Evolutionary conservation across 345 rosid genomes (phyloP), one percentile per base, ranked within the genome.

Genomic region (Brassica carinata): DNA sequence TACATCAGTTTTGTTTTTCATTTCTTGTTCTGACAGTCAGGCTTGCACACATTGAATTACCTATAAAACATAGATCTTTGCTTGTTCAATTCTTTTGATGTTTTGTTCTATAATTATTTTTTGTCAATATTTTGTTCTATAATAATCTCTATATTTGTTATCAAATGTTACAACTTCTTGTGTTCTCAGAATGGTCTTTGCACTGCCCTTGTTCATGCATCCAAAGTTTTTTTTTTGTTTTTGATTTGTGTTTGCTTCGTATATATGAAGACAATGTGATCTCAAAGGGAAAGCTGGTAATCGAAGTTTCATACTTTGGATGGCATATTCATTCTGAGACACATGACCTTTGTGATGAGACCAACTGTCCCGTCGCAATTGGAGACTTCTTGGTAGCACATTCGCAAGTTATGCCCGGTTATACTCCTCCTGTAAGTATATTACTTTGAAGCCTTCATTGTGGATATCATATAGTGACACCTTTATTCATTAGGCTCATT

Each of bases 361-460:
- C 99, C 4, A 85, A 82, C 33, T 90, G 97, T 86, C 97, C 97
- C 11, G 94, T 93, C 11, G 48, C 95, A 13, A 81, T 55, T 48
- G 97, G 99, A n/a, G 89, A 93, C 72, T 96, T 96, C 76, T 78
- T 89, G 78, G 90, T 93, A n/a, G 55, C 91, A 29, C 99, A 96
- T 72, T 85, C 98, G 1, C 94, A 96, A 89, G 88, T 85, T 74
- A 84, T 96, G 51, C 97, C 98, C 0, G 93, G 90, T 75, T 90
- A 33, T 67, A 96, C 99, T 38, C 99, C 98, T 23, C 98, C 96
- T 57, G 99, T 95, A 86, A 88, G 98, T 87, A 23, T 27, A 26
- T 53, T 38, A 8, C 13, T 9, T 6, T 23, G 31, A 23, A 61
- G 1, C 33, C 23, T 19, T 19, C 33, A 26, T 26, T 61, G 66